phyloP scores from a whole-genome alignment of 441 rosid genomes.

The Bruguiera hainesii region DNA sequence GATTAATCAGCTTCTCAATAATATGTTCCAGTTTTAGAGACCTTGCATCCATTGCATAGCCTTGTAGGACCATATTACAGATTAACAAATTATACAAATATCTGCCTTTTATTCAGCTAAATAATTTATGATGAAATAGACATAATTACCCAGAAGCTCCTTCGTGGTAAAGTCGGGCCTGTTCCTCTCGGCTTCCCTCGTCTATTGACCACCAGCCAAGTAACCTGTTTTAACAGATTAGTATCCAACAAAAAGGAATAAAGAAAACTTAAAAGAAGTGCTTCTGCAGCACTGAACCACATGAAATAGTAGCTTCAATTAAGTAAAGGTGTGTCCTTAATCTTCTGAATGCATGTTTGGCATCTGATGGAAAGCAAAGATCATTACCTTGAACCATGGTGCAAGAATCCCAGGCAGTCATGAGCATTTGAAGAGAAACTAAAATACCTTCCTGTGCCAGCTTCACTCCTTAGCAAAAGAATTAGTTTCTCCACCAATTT shows the following conservation, averaged over 20 bases:
- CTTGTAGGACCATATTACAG: background rate
- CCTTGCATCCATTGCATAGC: constrained; percentile 6
- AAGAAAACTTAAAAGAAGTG: constrained; percentile 8
- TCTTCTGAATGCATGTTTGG: background rate
- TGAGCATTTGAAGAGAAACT: constrained; percentile 65
- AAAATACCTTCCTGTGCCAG: constrained; percentile 66
- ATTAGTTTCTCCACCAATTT: constrained; percentile 71
- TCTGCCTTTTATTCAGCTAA: constrained; percentile 4
- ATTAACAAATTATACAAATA: background rate
- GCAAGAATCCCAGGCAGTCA: constrained; percentile 83
- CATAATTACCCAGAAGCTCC: constrained; percentile 67
- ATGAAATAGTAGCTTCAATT: constrained; percentile 4
- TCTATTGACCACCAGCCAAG: constrained; percentile 99
- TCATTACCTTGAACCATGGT: constrained; percentile 93
- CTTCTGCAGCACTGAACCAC: background rate
- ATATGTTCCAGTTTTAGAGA: constrained; percentile 9
- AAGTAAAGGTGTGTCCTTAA: background rate
- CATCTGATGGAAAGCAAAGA: constrained; percentile 13
- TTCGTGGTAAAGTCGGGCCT: constrained; percentile 75
- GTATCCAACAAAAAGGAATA: background rate
- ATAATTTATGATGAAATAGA: constrained; percentile 6
- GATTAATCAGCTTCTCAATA: too few species aligned
- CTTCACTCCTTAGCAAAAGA: constrained; percentile 54
- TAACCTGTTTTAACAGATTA: constrained; percentile 46
- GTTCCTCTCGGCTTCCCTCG: constrained; percentile 92